phyloP scores from a whole-genome alignment of 441 rosid genomes.

The Eutrema salsugineum region DNA sequence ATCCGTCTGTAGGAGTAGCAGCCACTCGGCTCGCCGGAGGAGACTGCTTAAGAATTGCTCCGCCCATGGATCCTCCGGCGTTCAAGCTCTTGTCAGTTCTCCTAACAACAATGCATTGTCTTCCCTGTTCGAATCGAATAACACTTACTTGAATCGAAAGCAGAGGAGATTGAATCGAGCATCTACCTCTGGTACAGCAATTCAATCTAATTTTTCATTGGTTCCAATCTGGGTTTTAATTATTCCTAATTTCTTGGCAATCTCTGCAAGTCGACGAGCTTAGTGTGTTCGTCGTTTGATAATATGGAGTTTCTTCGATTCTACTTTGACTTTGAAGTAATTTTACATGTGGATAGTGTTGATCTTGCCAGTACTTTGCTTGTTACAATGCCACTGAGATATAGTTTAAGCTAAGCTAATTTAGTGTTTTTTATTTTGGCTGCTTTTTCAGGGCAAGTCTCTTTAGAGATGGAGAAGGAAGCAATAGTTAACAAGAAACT shows the following conservation, averaged over 20 bases:
- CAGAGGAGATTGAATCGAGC: conserved; percentile 47
- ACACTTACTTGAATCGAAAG: conserved; percentile 40
- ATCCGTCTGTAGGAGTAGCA: background rate
- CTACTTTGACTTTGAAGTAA: no score
- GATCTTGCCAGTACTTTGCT: background rate
- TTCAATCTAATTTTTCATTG: background rate
- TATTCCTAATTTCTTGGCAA: background rate
- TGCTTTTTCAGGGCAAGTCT: background rate
- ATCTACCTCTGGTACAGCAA: conserved; percentile 49
- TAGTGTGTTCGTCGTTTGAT: background rate
- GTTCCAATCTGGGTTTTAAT: background rate
- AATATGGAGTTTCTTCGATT: no score
- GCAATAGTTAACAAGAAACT: conserved; percentile 58
- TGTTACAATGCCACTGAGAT: background rate
- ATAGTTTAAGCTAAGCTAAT: background rate
- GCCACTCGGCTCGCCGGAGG: conserved; percentile 37
- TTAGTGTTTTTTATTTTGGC: background rate
- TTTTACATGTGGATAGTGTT: no score
- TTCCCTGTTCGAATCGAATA: conserved; percentile 50
- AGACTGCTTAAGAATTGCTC: conserved; percentile 35
- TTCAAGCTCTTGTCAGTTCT: conserved; percentile 53
- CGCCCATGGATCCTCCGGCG: conserved; percentile 37
- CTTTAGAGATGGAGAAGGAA: conserved; percentile 61
- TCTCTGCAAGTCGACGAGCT: background rate
- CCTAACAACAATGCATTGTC: conserved; percentile 35